phyloP scores from a whole-genome alignment of 257 asterid species.

The Thymus mandschuricus region DNA sequence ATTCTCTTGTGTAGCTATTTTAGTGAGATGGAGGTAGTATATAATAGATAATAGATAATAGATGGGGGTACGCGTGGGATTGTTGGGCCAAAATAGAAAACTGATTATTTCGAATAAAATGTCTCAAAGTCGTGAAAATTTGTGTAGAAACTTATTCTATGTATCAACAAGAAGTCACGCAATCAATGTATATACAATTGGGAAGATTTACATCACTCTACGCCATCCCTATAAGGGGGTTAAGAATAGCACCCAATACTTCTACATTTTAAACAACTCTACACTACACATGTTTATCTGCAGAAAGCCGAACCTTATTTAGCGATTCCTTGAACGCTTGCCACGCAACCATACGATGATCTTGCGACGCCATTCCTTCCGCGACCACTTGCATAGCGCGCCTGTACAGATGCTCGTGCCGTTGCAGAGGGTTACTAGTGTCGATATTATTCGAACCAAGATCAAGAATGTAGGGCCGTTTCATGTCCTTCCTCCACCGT shows the following conservation, averaged over 20 bases:
- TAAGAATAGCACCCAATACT: conserved; percentile 13
- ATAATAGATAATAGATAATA: too few species aligned
- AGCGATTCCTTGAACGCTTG: conserved; percentile 56
- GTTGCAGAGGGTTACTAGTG: conserved; percentile 50
- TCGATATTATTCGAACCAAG: conserved; percentile 48
- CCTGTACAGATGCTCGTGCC: conserved; percentile 54
- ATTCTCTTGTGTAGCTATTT: too few species aligned
- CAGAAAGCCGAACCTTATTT: conserved; percentile 49
- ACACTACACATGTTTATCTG: conserved; percentile 39
- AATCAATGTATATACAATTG: conserved; percentile 31
- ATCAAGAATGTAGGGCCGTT: conserved; percentile 43
- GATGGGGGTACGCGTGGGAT: too few species aligned
- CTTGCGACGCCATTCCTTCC: conserved; percentile 53
- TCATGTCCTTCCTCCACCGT: conserved; percentile 66
- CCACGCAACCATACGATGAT: conserved; percentile 54
- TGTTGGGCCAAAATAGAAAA: too few species aligned
- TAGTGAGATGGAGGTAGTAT: too few species aligned
- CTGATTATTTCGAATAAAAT: too few species aligned
- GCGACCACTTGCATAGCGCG: conserved; percentile 56
- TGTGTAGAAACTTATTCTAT: not conserved
- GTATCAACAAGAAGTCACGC: not conserved
- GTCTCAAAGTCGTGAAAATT: not conserved
- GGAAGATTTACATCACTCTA: conserved; percentile 19
- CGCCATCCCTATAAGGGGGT: conserved; percentile 25
- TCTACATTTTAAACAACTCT: conserved; percentile 11